Percentiles rank a stretch among this genome's conserved stretches.
Evolutionary conservation across 805 yeast genomes (phyloP).

Genomic region (Myxozyma melibiosi): DNA sequence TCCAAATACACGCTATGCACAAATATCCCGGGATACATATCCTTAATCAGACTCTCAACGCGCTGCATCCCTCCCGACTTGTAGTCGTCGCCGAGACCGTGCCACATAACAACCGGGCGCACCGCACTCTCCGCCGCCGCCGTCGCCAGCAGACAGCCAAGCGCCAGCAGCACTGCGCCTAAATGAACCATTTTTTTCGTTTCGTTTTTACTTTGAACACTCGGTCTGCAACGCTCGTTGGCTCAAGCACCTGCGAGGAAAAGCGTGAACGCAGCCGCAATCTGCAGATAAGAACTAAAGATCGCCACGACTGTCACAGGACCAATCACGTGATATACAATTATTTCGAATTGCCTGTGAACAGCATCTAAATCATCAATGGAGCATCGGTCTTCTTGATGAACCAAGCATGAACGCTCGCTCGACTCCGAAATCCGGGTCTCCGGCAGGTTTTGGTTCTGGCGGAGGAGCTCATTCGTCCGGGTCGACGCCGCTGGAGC

Average conservation of each 20-base stretch:
- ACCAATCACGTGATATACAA: too few species aligned
- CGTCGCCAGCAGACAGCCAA: not conserved
- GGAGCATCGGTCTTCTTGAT: not conserved
- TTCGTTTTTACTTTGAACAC: too few species aligned
- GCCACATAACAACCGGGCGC: constrained; percentile 73
- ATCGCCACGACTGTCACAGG: not conserved
- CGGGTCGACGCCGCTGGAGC: too few species aligned
- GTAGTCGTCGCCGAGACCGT: constrained; percentile 78
- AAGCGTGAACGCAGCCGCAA: not conserved
- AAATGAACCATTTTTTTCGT: too few species aligned
- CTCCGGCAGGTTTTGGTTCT: constrained; percentile 7
- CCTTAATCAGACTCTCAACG: constrained; percentile 49
- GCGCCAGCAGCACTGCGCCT: too few species aligned
- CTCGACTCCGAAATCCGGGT: constrained; percentile 19
- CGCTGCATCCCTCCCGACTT: constrained; percentile 59
- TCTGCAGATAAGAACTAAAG: not conserved
- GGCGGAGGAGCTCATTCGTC: not conserved
- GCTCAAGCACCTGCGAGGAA: not conserved
- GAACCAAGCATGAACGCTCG: constrained; percentile 1
- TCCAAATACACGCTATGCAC: constrained; percentile 60
- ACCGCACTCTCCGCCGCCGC: constrained; percentile 9
- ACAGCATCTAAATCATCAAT: too few species aligned
- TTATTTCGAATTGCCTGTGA: too few species aligned
- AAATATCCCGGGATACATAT: constrained; percentile 52
- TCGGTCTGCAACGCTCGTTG: not conserved